Percentiles rank a stretch among this genome's conserved stretches.
Conservation (phyloP, 176 grass and related monocot species). For the Carex cristatella region DNA sequence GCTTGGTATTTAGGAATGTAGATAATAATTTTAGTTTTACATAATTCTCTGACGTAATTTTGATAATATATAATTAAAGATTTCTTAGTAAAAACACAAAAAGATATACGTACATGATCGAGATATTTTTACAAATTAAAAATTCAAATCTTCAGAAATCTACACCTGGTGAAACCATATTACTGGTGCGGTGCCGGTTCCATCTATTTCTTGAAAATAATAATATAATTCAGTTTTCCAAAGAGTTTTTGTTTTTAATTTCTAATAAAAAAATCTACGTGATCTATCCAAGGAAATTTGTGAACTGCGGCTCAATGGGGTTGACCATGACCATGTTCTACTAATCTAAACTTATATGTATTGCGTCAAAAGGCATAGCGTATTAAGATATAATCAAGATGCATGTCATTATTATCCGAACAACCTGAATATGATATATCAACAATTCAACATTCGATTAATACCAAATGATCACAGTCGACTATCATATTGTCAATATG, state of each 20-base stretch:
- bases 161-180: no score
- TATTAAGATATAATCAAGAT: neutral
- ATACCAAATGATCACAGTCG: neutral
- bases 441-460: neutral
- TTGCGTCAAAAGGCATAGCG: neutral
- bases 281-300: neutral
- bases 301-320: neutral
- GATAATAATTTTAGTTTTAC: neutral
- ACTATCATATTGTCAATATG: neutral
- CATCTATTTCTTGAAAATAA: no score
- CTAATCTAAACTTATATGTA: no score
- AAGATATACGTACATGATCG: neutral
- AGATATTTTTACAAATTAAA: no score
- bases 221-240: no score
- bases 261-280: no score
- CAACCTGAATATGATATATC: neutral
- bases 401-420: constrained; percentile 7
- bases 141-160: no score
- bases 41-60: neutral
- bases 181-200: no score
- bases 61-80: neutral
- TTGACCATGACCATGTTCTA: neutral
- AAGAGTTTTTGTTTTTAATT: no score
- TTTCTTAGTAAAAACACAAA: neutral
- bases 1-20: neutral